A percentile compares a stretch with the other conserved stretches of the same genome.
Evolutionary conservation across 2,329 filamentous ascomycete species (phyloP).

Genomic region (Escovopsis weberi): DNA sequence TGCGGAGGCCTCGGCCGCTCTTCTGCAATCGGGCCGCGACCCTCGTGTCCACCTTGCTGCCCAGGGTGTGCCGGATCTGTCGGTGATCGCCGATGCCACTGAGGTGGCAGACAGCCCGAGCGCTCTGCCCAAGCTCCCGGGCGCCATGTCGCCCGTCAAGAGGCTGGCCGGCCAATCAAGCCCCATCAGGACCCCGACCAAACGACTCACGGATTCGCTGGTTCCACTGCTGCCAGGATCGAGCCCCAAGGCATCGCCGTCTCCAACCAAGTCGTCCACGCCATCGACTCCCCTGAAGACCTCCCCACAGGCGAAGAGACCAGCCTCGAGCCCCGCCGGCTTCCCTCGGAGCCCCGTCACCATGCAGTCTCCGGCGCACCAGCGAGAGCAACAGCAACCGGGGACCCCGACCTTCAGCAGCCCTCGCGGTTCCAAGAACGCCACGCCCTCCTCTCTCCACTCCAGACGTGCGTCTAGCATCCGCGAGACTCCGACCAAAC

Average conservation of each 20-base stretch:
- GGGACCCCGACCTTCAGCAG: slow-evolving; percentile 2
- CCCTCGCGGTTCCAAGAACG: slow-evolving; percentile 2
- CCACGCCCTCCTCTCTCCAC: slow-evolving; percentile 8
- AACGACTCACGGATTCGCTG: slow-evolving; percentile 15
- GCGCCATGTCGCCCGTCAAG: slow-evolving; percentile 19
- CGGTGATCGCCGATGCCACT: slow-evolving; percentile 14
- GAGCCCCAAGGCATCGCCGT: slow-evolving; percentile 12
- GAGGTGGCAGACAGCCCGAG: slow-evolving; percentile 16
- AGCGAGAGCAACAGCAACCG: not conserved
- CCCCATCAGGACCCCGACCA: slow-evolving; percentile 12
- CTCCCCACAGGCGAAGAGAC: not conserved
- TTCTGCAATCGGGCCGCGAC: slow-evolving; percentile 10
- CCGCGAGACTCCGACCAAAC: slow-evolving; percentile 10
- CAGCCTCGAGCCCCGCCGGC: not conserved
- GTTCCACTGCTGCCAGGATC: slow-evolving; percentile 15
- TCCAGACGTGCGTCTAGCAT: slow-evolving; percentile 4
- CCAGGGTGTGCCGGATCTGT: slow-evolving; percentile 12
- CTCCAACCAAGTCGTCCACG: slow-evolving; percentile 17
- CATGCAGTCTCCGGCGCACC: slow-evolving; percentile 1
- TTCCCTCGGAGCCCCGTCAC: slow-evolving; percentile 2
- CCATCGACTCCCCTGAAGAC: slow-evolving; percentile 14
- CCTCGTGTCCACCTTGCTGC: slow-evolving; percentile 11
- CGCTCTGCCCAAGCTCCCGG: slow-evolving; percentile 10
- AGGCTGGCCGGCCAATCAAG: slow-evolving; percentile 11
- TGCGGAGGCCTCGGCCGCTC: slow-evolving; percentile 9